Evolutionary conservation across 1,284 basidiomycete genomes (phyloP).

Genomic region (Lentinula novae-zelandiae): DNA sequence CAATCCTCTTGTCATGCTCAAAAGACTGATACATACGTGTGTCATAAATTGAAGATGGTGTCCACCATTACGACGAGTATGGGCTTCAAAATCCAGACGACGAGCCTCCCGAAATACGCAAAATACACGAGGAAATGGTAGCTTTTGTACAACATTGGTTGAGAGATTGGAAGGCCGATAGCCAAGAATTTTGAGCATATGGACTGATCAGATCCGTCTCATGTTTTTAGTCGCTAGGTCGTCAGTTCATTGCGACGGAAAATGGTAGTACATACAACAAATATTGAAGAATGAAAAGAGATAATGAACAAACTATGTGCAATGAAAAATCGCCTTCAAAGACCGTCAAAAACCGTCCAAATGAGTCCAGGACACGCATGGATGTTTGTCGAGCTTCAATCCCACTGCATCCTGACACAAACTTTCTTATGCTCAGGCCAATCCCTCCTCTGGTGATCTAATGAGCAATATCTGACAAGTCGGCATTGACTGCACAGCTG

Average conservation of each 20-base stretch:
- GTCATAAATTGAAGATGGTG: slow-evolving; percentile 49
- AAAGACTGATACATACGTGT: background rate
- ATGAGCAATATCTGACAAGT: slow-evolving; percentile 69
- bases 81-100: slow-evolving; percentile 61
- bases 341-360: background rate
- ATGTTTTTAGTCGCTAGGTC: background rate
- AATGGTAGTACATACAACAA: background rate
- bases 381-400: background rate
- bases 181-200: background rate
- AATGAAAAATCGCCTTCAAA: background rate
- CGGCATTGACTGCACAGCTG: slow-evolving; percentile 71
- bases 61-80: slow-evolving; percentile 92
- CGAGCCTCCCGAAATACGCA: slow-evolving; percentile 78
- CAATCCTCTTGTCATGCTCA: background rate
- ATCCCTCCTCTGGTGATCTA: slow-evolving; percentile 65
- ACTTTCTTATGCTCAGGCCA: slow-evolving; percentile 33
- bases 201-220: too few species aligned
- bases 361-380: background rate
- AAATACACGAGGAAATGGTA: slow-evolving; percentile 81
- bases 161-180: slow-evolving; percentile 47
- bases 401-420: slow-evolving; percentile 4
- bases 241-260: background rate
- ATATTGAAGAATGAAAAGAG: background rate
- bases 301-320: background rate
- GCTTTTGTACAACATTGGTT: slow-evolving; percentile 84